Evolutionary conservation across 2,329 filamentous ascomycete species (phyloP).

Genomic region (Juglanconis sp.): DNA sequence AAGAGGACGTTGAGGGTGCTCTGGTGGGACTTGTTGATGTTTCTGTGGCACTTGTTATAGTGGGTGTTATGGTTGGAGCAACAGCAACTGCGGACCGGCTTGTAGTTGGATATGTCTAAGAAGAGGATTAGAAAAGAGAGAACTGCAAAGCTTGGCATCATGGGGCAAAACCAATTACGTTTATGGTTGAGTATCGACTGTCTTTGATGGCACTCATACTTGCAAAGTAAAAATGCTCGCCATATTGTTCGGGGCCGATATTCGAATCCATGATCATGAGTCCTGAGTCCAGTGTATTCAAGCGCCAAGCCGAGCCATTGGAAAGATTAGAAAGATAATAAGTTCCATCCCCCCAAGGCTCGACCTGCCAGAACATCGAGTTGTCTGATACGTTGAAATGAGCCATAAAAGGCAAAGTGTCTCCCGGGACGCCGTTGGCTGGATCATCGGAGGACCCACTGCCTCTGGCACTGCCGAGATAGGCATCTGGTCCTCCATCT

Average conservation of each 20-base stretch:
- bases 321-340: slow-evolving; percentile 8
- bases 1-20: not conserved
- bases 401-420: not conserved
- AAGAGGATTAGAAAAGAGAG: not conserved
- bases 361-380: slow-evolving; percentile 12
- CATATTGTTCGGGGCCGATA: not conserved
- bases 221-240: slow-evolving; percentile 8
- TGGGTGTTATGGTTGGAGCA: not conserved
- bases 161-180: not conserved
- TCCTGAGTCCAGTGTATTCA: not conserved
- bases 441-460: not conserved
- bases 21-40: not conserved
- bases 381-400: slow-evolving; percentile 4
- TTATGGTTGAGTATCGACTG: not conserved
- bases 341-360: slow-evolving; percentile 4
- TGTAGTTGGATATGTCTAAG: slow-evolving; percentile 2
- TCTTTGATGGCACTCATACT: slow-evolving; percentile 5
- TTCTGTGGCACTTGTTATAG: not conserved
- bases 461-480: not conserved
- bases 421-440: not conserved
- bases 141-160: no score
- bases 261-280: slow-evolving; percentile 8
- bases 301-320: slow-evolving; percentile 5
- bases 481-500: slow-evolving; percentile 2
- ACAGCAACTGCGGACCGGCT: not conserved